These are phyloP conservation scores for Lasiodiplodia hormozganensis DNA, from an alignment of 2,329 filamentous ascomycete genomes.

Conservation along the genomic window DNA sequence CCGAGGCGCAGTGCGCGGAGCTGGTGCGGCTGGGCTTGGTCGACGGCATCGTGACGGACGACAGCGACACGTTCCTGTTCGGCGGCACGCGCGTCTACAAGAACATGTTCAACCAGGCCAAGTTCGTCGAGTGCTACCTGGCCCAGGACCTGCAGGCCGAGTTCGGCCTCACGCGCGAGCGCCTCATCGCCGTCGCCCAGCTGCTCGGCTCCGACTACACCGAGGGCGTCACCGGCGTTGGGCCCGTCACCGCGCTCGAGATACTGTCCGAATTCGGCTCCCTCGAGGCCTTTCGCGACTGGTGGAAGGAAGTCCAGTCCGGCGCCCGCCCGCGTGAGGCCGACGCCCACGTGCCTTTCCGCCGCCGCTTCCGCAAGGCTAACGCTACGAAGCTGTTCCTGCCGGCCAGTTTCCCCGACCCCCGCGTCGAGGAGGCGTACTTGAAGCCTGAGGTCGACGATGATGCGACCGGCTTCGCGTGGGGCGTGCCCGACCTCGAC, in stretches of 20 bases:
- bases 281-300: conserved; percentile 79
- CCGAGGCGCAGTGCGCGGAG: conserved; percentile 95
- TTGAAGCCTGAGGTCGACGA: conserved; percentile 83
- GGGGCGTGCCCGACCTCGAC: conserved; percentile 93
- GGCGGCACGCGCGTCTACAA: conserved; percentile 97
- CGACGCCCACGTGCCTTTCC: conserved; percentile 68
- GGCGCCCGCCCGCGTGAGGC: conserved; percentile 65
- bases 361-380: conserved; percentile 82
- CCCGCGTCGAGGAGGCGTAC: conserved; percentile 83
- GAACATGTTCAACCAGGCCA: conserved; percentile 99
- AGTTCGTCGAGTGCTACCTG: conserved; percentile 97
- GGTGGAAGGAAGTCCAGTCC: conserved; percentile 83
- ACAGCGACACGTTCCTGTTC: conserved; percentile 96
- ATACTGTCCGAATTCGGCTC: conserved; percentile 88
- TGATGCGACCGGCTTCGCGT: conserved; percentile 81
- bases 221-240: conserved; percentile 86
- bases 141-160: conserved; percentile 84
- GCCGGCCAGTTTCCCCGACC: conserved; percentile 78
- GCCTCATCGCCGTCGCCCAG: conserved; percentile 89
- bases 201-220: conserved; percentile 95
- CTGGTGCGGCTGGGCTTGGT: conserved; percentile 86
- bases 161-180: conserved; percentile 82
- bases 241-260: conserved; percentile 92
- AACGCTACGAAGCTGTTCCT: conserved; percentile 88
- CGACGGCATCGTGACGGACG: conserved; percentile 97